Percentiles rank a stretch among this genome's conserved stretches.
These are phyloP conservation scores for Zopfia rhizophila DNA, from an alignment of 2,329 filamentous ascomycete genomes.

Conservation along the genomic window DNA sequence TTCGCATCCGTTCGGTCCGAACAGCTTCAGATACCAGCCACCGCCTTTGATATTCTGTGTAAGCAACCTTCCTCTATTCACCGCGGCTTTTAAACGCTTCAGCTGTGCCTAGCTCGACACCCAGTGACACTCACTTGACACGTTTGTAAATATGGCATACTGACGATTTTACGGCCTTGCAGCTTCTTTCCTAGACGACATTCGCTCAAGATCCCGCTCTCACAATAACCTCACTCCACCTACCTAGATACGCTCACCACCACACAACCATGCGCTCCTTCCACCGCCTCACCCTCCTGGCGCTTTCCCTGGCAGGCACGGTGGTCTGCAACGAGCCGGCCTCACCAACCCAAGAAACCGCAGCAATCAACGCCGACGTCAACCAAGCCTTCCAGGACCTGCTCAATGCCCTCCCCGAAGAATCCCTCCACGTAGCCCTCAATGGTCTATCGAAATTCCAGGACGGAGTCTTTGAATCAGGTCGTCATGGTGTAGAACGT, in stretches of 20 bases:
- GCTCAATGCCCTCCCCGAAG: slow-evolving; percentile 66
- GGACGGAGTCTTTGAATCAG: slow-evolving; percentile 74
- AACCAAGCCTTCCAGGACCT: slow-evolving; percentile 64
- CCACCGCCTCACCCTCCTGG: slow-evolving; percentile 39
- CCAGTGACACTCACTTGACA: no score
- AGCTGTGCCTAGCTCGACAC: no score
- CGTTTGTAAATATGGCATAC: no score
- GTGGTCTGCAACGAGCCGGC: slow-evolving; percentile 33
- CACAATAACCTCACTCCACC: slow-evolving; percentile 7
- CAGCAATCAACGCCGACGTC: slow-evolving; percentile 43
- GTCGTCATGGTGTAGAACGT: slow-evolving; percentile 70
- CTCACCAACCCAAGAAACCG: slow-evolving; percentile 29
- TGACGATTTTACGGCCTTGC: slow-evolving; percentile 28
- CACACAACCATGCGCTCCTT: slow-evolving; percentile 44
- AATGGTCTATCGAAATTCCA: slow-evolving; percentile 72
- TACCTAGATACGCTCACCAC: neutral
- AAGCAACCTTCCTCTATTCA: no score
- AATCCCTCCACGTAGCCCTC: slow-evolving; percentile 73
- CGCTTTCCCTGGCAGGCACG: slow-evolving; percentile 41
- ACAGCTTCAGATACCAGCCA: no score
- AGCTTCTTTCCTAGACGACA: slow-evolving; percentile 19
- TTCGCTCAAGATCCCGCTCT: slow-evolving; percentile 1
- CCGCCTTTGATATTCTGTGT: no score
- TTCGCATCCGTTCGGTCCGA: no score
- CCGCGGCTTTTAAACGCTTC: no score